phyloP scores from a whole-genome alignment of 306 rosid genomes.

The Ochetophila trinervis region DNA sequence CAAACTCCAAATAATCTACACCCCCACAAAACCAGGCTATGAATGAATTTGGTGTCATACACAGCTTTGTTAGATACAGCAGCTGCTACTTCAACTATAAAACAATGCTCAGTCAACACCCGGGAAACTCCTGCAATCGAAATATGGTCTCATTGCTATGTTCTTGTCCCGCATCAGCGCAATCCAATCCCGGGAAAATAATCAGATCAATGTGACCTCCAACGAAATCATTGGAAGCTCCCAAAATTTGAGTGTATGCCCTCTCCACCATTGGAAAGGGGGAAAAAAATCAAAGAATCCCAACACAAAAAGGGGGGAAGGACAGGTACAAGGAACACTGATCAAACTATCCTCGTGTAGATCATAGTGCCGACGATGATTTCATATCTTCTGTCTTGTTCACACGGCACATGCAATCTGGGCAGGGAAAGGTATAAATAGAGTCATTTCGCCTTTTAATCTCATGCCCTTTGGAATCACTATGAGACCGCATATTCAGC shows the following conservation, averaged over 20 bases:
- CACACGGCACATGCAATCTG: conserved; percentile 89
- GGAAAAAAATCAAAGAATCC: conserved; percentile 62
- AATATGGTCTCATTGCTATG: conserved; percentile 25
- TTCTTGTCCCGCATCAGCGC: conserved; percentile 41
- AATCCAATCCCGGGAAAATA: conserved; percentile 41
- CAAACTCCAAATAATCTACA: conserved; percentile 28
- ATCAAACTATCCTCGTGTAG: conserved; percentile 26
- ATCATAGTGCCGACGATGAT: conserved; percentile 54
- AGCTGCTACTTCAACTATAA: conserved; percentile 28
- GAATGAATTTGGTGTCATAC: too few species aligned
- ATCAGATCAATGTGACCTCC: conserved; percentile 47
- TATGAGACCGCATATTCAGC: conserved; percentile 73
- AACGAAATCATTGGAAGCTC: conserved; percentile 45
- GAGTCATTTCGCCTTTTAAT: conserved; percentile 88
- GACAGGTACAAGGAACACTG: conserved; percentile 37
- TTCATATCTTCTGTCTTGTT: conserved; percentile 58
- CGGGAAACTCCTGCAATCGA: conserved; percentile 31
- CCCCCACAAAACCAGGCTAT: conserved; percentile 21
- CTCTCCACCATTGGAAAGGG: conserved; percentile 40
- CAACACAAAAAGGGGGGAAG: conserved; percentile 20
- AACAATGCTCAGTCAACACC: conserved; percentile 34
- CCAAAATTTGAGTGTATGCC: conserved; percentile 47
- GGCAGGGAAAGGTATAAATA: conserved; percentile 92
- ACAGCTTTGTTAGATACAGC: conserved; percentile 23
- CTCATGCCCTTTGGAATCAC: conserved; percentile 92